These are phyloP conservation scores for Fusarium agapanthi DNA, from an alignment of 2,329 filamentous ascomycete species.

Conservation along the genomic window DNA sequence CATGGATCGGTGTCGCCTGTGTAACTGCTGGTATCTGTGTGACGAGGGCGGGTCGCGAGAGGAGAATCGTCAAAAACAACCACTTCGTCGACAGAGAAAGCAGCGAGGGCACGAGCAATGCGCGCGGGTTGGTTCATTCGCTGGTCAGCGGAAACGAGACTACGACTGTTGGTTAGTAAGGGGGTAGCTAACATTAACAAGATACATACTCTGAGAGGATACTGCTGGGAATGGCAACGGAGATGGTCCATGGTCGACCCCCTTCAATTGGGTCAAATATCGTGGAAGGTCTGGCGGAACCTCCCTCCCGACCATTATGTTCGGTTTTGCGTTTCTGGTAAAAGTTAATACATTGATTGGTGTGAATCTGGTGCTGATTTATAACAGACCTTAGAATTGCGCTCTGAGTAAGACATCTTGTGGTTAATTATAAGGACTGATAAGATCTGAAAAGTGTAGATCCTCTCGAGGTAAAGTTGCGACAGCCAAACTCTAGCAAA, in stretches of 20 bases:
- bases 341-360: not conserved
- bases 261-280: conserved; percentile 70
- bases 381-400: conserved; percentile 44
- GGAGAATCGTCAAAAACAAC: conserved; percentile 80
- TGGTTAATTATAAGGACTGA: not conserved
- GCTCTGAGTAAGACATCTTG: conserved; percentile 48
- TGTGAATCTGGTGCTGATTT: not conserved
- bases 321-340: conserved; percentile 61
- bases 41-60: conserved; percentile 53
- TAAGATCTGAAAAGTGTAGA: not conserved
- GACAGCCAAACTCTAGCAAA: conserved; percentile 17
- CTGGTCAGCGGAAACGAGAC: conserved; percentile 76
- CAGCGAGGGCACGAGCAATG: conserved; percentile 81
- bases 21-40: conserved; percentile 62
- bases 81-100: conserved; percentile 87
- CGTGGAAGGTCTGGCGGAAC: conserved; percentile 71
- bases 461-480: not conserved
- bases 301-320: conserved; percentile 51
- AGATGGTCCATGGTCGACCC: conserved; percentile 77
- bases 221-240: conserved; percentile 80
- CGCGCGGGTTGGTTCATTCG: conserved; percentile 77
- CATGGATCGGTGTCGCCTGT: conserved; percentile 79
- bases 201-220: conserved; percentile 74
- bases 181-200: too few relatives aligned
- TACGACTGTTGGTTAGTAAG: conserved; percentile 45